Evolutionary conservation across 2,329 filamentous ascomycete genomes (phyloP).

Genomic region (Pezicula carpinea): DNA sequence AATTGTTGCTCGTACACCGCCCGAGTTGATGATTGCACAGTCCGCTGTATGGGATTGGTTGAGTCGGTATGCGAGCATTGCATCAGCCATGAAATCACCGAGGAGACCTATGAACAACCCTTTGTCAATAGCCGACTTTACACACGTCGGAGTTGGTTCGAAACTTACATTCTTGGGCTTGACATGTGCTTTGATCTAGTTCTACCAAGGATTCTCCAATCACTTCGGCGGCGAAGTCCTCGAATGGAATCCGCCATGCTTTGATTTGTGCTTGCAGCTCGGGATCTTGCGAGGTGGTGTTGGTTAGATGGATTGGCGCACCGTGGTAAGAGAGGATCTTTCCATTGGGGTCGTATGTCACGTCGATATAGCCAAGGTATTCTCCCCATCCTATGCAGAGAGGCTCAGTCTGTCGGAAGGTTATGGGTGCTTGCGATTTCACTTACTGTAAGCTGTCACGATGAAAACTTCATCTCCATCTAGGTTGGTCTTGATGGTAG

Average conservation of each 20-base stretch:
- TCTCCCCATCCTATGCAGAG: slow-evolving; percentile 49
- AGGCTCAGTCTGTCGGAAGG: background rate
- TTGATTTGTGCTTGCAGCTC: slow-evolving; percentile 53
- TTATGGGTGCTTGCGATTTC: background rate
- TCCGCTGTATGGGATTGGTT: slow-evolving; percentile 36
- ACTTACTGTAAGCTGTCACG: slow-evolving; percentile 55
- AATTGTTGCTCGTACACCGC: slow-evolving; percentile 60
- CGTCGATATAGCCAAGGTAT: slow-evolving; percentile 63
- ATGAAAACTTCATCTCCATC: slow-evolving; percentile 64
- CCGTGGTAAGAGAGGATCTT: slow-evolving; percentile 59
- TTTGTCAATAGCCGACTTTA: background rate
- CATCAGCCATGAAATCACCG: slow-evolving; percentile 51
- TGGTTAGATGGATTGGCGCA: slow-evolving; percentile 59
- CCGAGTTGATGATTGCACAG: slow-evolving; percentile 56
- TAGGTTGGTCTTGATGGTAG: slow-evolving; percentile 56
- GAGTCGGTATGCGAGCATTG: slow-evolving; percentile 56
- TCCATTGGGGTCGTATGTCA: slow-evolving; percentile 56
- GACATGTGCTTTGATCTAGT: slow-evolving; percentile 56
- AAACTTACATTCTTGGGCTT: slow-evolving; percentile 46
- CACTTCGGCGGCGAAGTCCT: slow-evolving; percentile 52
- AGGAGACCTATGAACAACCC: slow-evolving; percentile 30
- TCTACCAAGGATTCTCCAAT: slow-evolving; percentile 49
- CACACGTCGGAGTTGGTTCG: background rate
- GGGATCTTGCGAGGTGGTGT: slow-evolving; percentile 52
- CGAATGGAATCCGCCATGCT: slow-evolving; percentile 56